Evolutionary conservation across 1,284 basidiomycete genomes (phyloP).

Genomic region (Ustilago crameri): DNA sequence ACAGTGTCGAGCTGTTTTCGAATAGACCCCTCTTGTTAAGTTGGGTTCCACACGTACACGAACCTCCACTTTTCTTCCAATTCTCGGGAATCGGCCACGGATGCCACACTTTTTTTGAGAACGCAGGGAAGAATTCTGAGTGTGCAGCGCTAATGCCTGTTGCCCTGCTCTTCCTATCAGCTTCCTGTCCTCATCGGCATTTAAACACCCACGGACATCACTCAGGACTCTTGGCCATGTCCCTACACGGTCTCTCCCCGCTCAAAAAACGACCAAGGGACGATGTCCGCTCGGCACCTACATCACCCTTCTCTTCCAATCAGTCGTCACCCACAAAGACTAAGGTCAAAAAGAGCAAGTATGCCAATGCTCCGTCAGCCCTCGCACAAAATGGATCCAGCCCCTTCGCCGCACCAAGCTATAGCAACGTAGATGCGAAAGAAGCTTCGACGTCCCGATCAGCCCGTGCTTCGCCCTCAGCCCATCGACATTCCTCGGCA

Average conservation of each 20-base stretch:
- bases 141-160: no score
- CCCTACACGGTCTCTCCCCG: conserved; percentile 4
- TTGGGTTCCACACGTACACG: no score
- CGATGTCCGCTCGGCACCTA: conserved; percentile 12
- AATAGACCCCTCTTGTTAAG: no score
- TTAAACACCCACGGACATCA: background rate
- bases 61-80: no score
- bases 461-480: conserved; percentile 11
- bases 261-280: conserved; percentile 21
- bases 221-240: conserved; percentile 2
- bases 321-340: conserved; percentile 26
- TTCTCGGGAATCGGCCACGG: no score
- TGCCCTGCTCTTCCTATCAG: no score
- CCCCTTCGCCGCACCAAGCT: conserved; percentile 7
- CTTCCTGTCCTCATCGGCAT: no score
- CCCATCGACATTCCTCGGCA: conserved; percentile 5
- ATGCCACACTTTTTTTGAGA: no score
- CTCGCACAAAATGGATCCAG: conserved; percentile 8
- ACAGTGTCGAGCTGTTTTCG: no score
- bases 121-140: no score
- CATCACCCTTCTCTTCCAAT: conserved; percentile 19
- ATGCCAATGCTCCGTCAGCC: conserved; percentile 34
- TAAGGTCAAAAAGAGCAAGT: conserved; percentile 49
- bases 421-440: background rate
- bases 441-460: conserved; percentile 1